phyloP scores from a whole-genome alignment of 768 basidiomycete species.

The Lactarius vividus region DNA sequence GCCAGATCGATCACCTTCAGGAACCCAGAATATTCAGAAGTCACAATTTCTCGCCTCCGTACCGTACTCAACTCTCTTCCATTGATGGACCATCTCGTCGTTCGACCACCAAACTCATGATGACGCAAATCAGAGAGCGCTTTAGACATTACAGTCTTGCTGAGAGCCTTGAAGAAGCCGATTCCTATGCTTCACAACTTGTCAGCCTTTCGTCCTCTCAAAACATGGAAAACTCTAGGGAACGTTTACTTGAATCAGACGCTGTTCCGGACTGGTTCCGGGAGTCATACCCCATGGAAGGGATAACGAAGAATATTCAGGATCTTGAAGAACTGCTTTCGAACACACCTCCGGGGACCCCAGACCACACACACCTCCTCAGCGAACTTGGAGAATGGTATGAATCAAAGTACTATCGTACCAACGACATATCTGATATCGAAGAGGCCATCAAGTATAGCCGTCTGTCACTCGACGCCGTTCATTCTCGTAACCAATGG shows the following conservation, averaged over 20 bases:
- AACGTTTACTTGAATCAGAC: background rate
- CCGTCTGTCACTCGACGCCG: background rate
- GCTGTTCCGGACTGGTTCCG: background rate
- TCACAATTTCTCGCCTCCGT: slow-evolving; percentile 5
- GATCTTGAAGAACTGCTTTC: background rate
- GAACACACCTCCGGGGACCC: background rate
- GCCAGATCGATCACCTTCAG: background rate
- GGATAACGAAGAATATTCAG: background rate
- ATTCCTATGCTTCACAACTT: background rate
- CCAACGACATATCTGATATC: background rate
- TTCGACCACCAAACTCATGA: too few species aligned
- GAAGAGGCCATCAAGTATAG: slow-evolving; percentile 1
- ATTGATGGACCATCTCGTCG: too few species aligned
- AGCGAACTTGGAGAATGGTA: background rate
- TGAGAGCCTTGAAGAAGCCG: slow-evolving; percentile 1
- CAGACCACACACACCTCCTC: background rate
- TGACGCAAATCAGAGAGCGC: background rate
- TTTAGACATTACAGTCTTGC: background rate
- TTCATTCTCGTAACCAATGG: background rate
- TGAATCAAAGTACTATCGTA: background rate
- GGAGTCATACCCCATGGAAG: too few species aligned
- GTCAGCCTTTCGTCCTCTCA: background rate
- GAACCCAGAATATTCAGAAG: slow-evolving; percentile 6
- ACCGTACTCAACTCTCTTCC: background rate
- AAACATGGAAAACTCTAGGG: background rate